These are phyloP conservation scores for Ophiostoma angusticollis DNA, from an alignment of 2,329 filamentous ascomycete species.

Conservation along the genomic window DNA sequence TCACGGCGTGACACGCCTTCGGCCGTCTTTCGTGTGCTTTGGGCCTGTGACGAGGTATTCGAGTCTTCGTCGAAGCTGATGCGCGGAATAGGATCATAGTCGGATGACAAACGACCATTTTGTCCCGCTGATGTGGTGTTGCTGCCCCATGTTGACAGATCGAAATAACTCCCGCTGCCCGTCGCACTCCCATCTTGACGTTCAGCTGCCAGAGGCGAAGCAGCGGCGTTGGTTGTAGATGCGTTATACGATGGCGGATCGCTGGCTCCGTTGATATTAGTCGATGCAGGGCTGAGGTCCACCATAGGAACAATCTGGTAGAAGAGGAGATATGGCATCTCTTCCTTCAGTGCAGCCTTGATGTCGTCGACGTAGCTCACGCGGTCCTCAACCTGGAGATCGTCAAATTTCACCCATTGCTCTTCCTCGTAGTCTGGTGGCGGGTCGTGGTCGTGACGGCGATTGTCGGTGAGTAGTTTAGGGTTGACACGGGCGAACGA, in stretches of 20 bases:
- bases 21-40: slow-evolving; percentile 19
- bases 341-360: slow-evolving; percentile 62
- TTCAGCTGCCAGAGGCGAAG: slow-evolving; percentile 17
- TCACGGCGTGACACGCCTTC: slow-evolving; percentile 31
- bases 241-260: slow-evolving; percentile 49
- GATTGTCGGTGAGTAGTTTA: slow-evolving; percentile 46
- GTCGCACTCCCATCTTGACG: slow-evolving; percentile 11
- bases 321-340: slow-evolving; percentile 89
- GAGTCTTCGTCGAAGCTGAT: slow-evolving; percentile 33
- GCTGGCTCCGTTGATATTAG: slow-evolving; percentile 32
- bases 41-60: slow-evolving; percentile 15
- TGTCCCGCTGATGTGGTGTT: slow-evolving; percentile 27
- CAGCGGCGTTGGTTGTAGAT: slow-evolving; percentile 30
- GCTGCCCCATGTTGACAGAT: slow-evolving; percentile 22
- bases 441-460: slow-evolving; percentile 40
- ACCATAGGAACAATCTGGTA: slow-evolving; percentile 88
- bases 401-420: slow-evolving; percentile 86
- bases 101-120: slow-evolving; percentile 43
- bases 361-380: slow-evolving; percentile 67
- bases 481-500: slow-evolving; percentile 67
- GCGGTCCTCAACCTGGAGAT: slow-evolving; percentile 55
- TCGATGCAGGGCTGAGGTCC: slow-evolving; percentile 41
- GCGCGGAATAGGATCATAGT: slow-evolving; percentile 37
- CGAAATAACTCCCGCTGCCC: slow-evolving; percentile 33
- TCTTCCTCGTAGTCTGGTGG: slow-evolving; percentile 57